Evolutionary conservation across 2,329 filamentous ascomycete species (phyloP).

Genomic region (Bretziella fagacearum): DNA sequence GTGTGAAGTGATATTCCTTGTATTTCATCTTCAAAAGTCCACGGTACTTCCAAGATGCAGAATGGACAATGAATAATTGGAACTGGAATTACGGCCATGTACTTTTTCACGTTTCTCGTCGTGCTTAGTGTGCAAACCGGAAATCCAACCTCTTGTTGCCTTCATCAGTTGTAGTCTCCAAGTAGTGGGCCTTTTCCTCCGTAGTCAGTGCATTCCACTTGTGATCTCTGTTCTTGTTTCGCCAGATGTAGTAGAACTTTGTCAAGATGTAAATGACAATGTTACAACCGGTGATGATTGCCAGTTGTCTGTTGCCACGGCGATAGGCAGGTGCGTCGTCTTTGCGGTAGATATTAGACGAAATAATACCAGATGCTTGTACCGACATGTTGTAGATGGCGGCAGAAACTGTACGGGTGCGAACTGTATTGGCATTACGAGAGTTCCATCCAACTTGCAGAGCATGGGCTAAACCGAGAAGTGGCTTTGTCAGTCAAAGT

Average conservation of each 20-base stretch:
- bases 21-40: too few species aligned
- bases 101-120: too few species aligned
- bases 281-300: slow-evolving; percentile 31
- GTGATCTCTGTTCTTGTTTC: slow-evolving; percentile 29
- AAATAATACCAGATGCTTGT: slow-evolving; percentile 22
- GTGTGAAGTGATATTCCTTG: too few species aligned
- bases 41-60: too few species aligned
- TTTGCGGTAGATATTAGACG: slow-evolving; percentile 27
- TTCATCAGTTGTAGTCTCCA: slow-evolving; percentile 25
- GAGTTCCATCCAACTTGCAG: slow-evolving; percentile 40
- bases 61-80: too few species aligned
- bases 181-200: slow-evolving; percentile 23
- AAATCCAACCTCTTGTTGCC: slow-evolving; percentile 31
- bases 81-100: too few species aligned
- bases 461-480: slow-evolving; percentile 25
- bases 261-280: slow-evolving; percentile 30
- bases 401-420: slow-evolving; percentile 39
- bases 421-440: slow-evolving; percentile 40
- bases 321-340: slow-evolving; percentile 21
- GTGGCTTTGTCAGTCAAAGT: not conserved
- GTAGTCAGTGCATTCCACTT: slow-evolving; percentile 32
- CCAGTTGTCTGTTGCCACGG: slow-evolving; percentile 33
- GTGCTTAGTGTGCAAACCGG: slow-evolving; percentile 26
- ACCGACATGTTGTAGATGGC: slow-evolving; percentile 37
- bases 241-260: slow-evolving; percentile 34